Percentiles rank a stretch among this genome's conserved stretches.
phyloP scores from a whole-genome alignment of 495 filamentous ascomycete species.

The Sabuloglossum arenarium region DNA sequence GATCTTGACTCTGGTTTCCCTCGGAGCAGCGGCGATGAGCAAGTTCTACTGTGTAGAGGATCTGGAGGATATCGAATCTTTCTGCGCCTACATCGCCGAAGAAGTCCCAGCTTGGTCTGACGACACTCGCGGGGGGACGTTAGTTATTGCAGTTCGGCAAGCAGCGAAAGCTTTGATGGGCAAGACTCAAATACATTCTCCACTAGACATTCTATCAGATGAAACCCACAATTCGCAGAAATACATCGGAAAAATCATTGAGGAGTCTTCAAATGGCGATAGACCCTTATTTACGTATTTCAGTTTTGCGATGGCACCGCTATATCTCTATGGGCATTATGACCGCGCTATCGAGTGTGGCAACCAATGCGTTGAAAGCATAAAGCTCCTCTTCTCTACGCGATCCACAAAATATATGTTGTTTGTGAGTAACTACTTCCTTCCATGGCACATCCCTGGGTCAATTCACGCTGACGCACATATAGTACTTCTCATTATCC shows the following conservation, averaged over 20 bases:
- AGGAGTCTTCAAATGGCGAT: constrained; percentile 29
- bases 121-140: constrained; percentile 60
- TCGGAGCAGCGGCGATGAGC: constrained; percentile 48
- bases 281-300: constrained; percentile 42
- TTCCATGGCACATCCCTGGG: too few species aligned
- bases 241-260: constrained; percentile 39
- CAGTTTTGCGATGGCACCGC: constrained; percentile 43
- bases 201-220: constrained; percentile 47
- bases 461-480: too few species aligned
- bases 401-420: constrained; percentile 40
- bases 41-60: constrained; percentile 58
- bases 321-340: constrained; percentile 61
- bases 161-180: constrained; percentile 63
- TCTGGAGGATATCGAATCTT: constrained; percentile 28
- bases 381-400: constrained; percentile 48
- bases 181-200: constrained; percentile 40
- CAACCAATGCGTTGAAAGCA: constrained; percentile 32
- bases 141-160: constrained; percentile 51
- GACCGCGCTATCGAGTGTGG: constrained; percentile 46
- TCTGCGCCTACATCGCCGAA: constrained; percentile 35
- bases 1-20: constrained; percentile 50
- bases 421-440: constrained; percentile 16
- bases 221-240: constrained; percentile 38
- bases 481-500: constrained; percentile 41
- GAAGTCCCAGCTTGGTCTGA: constrained; percentile 54